Evolutionary conservation across 805 yeast species (phyloP), one percentile per base, ranked within the genome.

Genomic region (Blastobotrys parvus): DNA sequence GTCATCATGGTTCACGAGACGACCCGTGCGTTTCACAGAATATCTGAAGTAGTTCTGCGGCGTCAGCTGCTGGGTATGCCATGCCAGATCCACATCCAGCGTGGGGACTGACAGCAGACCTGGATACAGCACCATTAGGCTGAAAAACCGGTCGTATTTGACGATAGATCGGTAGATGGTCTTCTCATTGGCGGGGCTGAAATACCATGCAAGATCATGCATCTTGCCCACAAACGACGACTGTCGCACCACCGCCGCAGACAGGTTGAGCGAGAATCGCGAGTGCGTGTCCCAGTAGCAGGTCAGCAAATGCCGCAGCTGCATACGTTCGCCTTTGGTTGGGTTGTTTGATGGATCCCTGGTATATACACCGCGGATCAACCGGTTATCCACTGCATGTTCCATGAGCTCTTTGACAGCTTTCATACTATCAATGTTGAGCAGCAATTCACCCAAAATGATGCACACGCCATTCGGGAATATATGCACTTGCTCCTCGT

Each of bases 51-150:
- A 47, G 5, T 15, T 19, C 21, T 8, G 8, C 8, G 54, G 49
- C 5, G 45, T 39, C 16, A 50, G 48, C 45, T 49, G 53, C 32
- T 51, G 46, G 3, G 54, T 50, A 23, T 53, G 55, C 57, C 57
- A 53, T 3, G 40, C 52, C 17, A 53, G 35, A 35, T 53, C 57
- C 7, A 50, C 44, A 33, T 53, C 57, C 8, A 53, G 25, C 11
- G 57, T 46, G 17, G 57, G 55, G 3, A 50, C 49, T 6, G 44
- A 31, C 11, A 43, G 4, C 1, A 16, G 21, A 7, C 19, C 31
- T 11, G 46, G 50, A 13, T 45, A 13, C 17, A 8, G 18, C 7
- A n/a, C 35, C 16, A 51, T 27, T 1, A 51, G 10, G 6, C 35
- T 29, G 17, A 49, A 38, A 23, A 47, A 53, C 20, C 42, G 23